Evolutionary conservation across 139 green algal species (phyloP).

Genomic region (Marvania coccoides): DNA sequence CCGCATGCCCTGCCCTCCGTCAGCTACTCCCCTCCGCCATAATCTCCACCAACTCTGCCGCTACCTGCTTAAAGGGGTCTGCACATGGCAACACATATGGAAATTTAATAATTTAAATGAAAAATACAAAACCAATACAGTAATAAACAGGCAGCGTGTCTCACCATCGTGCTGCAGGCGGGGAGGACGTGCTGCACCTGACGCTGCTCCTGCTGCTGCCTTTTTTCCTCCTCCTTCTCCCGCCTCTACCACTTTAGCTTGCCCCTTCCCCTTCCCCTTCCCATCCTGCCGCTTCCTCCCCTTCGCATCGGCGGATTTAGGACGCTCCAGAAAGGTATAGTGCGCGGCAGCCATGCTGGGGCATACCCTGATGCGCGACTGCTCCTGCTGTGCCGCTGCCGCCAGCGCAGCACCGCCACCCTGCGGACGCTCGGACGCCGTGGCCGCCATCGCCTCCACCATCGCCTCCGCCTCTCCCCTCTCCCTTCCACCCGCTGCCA

Average conservation of each 20-base stretch:
- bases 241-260: not conserved
- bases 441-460: not conserved
- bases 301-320: not conserved
- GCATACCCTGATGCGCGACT: conserved; percentile 20
- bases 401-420: conserved; percentile 17
- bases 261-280: not conserved
- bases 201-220: not conserved
- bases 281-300: not conserved
- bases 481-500: not conserved
- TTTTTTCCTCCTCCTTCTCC: not conserved
- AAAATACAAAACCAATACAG: not conserved
- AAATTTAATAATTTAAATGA: not conserved
- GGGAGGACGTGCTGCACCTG: not conserved
- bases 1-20: too few species aligned
- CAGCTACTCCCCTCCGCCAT: too few species aligned
- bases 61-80: conserved; percentile 2
- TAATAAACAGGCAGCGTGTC: not conserved
- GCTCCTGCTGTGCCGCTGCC: not conserved
- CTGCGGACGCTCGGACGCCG: conserved; percentile 3
- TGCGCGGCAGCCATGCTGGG: conserved; percentile 7
- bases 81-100: not conserved
- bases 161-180: conserved; percentile 20
- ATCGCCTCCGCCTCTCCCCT: not conserved
- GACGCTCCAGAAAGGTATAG: conserved; percentile 8
- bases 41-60: not conserved